Conservation (phyloP, 164 flowering plant genomes). For the Berberis thunbergii region DNA sequence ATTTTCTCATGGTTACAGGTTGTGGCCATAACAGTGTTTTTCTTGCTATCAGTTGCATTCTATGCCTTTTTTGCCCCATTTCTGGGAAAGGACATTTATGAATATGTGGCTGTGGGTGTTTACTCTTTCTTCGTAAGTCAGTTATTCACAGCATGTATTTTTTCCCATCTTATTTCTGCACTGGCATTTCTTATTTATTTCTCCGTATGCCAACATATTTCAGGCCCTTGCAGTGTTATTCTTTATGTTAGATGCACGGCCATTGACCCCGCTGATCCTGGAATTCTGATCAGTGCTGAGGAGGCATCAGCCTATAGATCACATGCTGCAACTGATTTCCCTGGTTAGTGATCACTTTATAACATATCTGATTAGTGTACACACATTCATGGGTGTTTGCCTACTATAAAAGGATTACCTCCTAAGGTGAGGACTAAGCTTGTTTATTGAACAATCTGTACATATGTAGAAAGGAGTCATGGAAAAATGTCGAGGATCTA, state of each 20-base stretch:
- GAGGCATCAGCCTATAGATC: constrained; percentile 30
- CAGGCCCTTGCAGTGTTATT: constrained; percentile 71
- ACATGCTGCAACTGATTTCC: constrained; percentile 26
- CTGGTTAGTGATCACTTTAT: constrained; percentile 33
- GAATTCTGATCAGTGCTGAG: constrained; percentile 53
- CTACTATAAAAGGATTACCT: not conserved
- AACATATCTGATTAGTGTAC: not conserved
- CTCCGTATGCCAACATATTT: constrained; percentile 5
- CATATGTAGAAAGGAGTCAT: too few relatives aligned
- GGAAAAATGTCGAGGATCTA: too few relatives aligned
- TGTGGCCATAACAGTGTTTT: constrained; percentile 85
- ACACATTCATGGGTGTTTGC: not conserved
- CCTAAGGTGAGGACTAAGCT: too few relatives aligned
- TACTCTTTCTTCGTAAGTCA: constrained; percentile 74
- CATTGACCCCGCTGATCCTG: constrained; percentile 96
- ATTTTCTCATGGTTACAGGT: constrained; percentile 39
- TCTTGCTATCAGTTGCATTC: constrained; percentile 75
- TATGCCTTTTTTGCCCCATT: constrained; percentile 96
- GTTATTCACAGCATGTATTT: not conserved
- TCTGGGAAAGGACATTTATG: constrained; percentile 65
- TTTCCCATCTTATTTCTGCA: not conserved
- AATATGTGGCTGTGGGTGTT: constrained; percentile 66
- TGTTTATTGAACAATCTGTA: too few relatives aligned
- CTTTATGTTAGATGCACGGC: constrained; percentile 87
- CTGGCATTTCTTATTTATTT: not conserved